These are phyloP conservation scores for Chrysosporium keratinophilum DNA, from an alignment of 2,329 filamentous ascomycete genomes.

Conservation along the genomic window DNA sequence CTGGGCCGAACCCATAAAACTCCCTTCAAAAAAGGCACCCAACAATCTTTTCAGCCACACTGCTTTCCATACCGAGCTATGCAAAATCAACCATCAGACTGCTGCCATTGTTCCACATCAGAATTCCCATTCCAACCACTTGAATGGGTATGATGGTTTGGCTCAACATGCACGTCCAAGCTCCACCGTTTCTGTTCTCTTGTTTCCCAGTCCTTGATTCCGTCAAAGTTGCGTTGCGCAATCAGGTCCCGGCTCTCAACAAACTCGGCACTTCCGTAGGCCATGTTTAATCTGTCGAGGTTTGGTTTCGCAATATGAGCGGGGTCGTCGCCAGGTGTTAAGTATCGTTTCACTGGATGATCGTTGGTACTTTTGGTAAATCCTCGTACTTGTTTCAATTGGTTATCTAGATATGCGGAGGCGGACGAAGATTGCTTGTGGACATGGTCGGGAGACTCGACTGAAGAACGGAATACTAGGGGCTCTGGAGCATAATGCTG, in stretches of 20 bases:
- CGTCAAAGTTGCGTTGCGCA: conserved; percentile 1
- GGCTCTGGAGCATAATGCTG: neutral
- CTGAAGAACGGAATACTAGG: no score
- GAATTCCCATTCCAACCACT: neutral
- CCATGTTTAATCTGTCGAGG: neutral
- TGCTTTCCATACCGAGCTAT: no score
- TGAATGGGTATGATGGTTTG: neutral
- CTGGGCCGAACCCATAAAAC: no score
- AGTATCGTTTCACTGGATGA: conserved; percentile 4
- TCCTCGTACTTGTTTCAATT: conserved; percentile 1
- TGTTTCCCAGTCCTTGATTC: neutral
- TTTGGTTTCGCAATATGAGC: neutral
- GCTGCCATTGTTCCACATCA: neutral
- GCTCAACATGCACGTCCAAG: neutral
- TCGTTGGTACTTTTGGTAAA: neutral
- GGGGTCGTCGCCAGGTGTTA: conserved; percentile 4
- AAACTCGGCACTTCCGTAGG: conserved; percentile 5
- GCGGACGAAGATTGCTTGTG: neutral
- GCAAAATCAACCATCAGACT: neutral
- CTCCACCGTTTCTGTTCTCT: neutral
- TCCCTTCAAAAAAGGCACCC: no score
- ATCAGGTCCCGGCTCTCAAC: neutral
- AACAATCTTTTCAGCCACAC: no score
- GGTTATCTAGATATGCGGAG: neutral
- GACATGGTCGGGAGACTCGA: neutral